Conservation (phyloP, 2,329 filamentous ascomycete genomes). For the Diaporthe citriasiana region DNA sequence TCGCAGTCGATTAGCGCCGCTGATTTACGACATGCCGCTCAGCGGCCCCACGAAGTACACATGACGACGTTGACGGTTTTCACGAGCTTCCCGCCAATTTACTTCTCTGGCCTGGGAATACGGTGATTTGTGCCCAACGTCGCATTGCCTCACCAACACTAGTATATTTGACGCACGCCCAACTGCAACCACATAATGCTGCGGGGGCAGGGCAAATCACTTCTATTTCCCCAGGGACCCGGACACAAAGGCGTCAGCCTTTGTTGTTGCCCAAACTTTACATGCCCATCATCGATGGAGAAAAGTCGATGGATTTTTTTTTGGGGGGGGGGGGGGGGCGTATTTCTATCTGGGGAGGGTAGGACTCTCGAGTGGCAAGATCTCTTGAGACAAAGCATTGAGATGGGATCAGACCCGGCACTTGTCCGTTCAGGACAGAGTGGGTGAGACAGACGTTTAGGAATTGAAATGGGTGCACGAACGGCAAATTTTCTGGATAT, state of each 20-base stretch:
- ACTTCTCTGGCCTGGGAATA: slow-evolving; percentile 15
- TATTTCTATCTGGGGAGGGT: slow-evolving; percentile 30
- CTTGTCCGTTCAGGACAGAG: slow-evolving; percentile 12
- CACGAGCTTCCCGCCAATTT: slow-evolving; percentile 24
- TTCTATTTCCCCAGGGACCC: neutral
- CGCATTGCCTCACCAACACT: slow-evolving; percentile 2
- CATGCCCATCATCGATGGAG: slow-evolving; percentile 21
- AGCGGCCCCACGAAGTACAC: slow-evolving; percentile 30
- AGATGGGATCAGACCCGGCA: slow-evolving; percentile 6
- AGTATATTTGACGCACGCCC: slow-evolving; percentile 24
- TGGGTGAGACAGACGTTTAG: slow-evolving; percentile 8
- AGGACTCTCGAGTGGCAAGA: slow-evolving; percentile 16
- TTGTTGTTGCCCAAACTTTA: neutral
- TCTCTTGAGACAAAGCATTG: slow-evolving; percentile 16
- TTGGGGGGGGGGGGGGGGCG: slow-evolving; percentile 18
- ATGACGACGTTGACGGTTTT: slow-evolving; percentile 32
- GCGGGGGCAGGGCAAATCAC: slow-evolving; percentile 5
- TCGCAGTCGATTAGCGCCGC: slow-evolving; percentile 43
- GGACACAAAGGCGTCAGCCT: neutral
- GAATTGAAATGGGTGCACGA: slow-evolving; percentile 1
- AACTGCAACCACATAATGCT: neutral
- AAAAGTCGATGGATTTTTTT: slow-evolving; percentile 17
- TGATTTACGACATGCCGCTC: slow-evolving; percentile 25
- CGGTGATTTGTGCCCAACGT: slow-evolving; percentile 2
- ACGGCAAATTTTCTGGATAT: slow-evolving; percentile 23